A percentile compares a stretch with the other conserved stretches of the same genome.
phyloP scores from a whole-genome alignment of 345 rosid species.

The Streptanthus diversifolius region DNA sequence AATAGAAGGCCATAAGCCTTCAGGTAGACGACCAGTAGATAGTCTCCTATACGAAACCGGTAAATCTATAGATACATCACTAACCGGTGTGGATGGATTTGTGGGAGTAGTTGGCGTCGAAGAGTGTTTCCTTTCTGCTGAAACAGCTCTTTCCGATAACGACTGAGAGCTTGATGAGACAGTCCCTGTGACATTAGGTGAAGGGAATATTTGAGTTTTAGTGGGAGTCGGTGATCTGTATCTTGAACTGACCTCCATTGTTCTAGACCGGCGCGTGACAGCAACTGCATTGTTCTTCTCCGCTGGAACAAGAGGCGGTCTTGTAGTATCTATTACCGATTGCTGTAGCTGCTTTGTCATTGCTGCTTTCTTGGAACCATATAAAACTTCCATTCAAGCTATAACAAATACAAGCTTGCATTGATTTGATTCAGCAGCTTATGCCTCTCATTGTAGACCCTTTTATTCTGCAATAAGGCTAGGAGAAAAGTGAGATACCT shows the following conservation, averaged over 20 bases:
- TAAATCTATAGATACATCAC: conserved; percentile 49
- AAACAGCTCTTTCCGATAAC: conserved; percentile 55
- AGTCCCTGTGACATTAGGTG: conserved; percentile 60
- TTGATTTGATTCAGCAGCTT: conserved; percentile 40
- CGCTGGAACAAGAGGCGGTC: conserved; percentile 66
- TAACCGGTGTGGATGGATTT: conserved; percentile 67
- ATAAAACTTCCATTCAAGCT: conserved; percentile 61
- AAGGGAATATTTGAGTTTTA: conserved; percentile 53
- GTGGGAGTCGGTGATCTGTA: conserved; percentile 63
- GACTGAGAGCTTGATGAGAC: conserved; percentile 37
- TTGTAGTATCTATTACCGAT: conserved; percentile 42
- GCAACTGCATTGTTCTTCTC: conserved; percentile 59
- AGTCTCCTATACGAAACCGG: conserved; percentile 51
- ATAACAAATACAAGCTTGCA: conserved; percentile 43
- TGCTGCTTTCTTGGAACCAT: conserved; percentile 42
- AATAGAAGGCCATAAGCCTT: conserved; percentile 96
- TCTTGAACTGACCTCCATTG: conserved; percentile 72
- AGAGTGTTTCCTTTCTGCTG: conserved; percentile 86
- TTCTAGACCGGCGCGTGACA: conserved; percentile 44
- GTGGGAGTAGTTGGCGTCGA: conserved; percentile 66
- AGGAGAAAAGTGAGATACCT: conserved; percentile 47
- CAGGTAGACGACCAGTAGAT: conserved; percentile 56
- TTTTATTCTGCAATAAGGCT: conserved; percentile 46
- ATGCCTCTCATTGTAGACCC: conserved; percentile 24
- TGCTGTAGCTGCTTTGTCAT: conserved; percentile 44